A percentile compares a stretch with the other conserved stretches of the same genome.
Conservation (phyloP, 495 filamentous ascomycete species). For the Penicillium chermesinum region DNA sequence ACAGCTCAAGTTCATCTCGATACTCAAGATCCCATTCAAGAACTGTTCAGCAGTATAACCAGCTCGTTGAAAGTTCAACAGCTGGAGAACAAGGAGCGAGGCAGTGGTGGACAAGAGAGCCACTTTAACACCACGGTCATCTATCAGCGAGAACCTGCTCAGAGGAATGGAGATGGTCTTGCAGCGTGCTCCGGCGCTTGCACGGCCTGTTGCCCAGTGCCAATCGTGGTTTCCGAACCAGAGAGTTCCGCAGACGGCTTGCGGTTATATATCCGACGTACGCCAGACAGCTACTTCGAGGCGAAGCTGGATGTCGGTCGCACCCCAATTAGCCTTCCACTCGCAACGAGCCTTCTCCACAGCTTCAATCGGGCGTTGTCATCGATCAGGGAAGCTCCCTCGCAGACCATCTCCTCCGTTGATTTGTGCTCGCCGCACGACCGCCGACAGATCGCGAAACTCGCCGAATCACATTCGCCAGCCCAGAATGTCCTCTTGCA, state of each 20-base stretch:
- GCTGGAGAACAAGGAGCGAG: background rate
- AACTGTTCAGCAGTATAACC: constrained; percentile 4
- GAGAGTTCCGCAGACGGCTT: constrained; percentile 1
- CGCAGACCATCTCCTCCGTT: constrained; percentile 6
- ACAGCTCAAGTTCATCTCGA: constrained; percentile 12
- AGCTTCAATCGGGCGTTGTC: constrained; percentile 13
- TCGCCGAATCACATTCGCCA: constrained; percentile 9
- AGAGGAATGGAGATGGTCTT: background rate
- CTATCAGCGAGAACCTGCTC: constrained; percentile 7
- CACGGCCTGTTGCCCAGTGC: constrained; percentile 6
- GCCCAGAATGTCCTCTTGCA: constrained; percentile 11
- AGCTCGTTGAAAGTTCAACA: background rate
- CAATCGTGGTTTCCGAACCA: background rate
- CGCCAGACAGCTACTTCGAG: constrained; percentile 3
- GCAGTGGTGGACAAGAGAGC: background rate
- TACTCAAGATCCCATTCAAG: constrained; percentile 5
- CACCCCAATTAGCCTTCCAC: background rate
- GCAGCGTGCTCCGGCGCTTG: background rate
- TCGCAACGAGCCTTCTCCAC: constrained; percentile 16
- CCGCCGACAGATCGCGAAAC: constrained; percentile 3
- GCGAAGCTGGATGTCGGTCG: constrained; percentile 7
- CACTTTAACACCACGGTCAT: constrained; percentile 4
- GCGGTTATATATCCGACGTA: constrained; percentile 7
- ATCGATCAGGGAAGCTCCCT: constrained; percentile 2
- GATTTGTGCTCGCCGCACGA: constrained; percentile 13